Evolutionary conservation across 2,329 filamentous ascomycete species (phyloP).

Genomic region (Scorias spongiosa): DNA sequence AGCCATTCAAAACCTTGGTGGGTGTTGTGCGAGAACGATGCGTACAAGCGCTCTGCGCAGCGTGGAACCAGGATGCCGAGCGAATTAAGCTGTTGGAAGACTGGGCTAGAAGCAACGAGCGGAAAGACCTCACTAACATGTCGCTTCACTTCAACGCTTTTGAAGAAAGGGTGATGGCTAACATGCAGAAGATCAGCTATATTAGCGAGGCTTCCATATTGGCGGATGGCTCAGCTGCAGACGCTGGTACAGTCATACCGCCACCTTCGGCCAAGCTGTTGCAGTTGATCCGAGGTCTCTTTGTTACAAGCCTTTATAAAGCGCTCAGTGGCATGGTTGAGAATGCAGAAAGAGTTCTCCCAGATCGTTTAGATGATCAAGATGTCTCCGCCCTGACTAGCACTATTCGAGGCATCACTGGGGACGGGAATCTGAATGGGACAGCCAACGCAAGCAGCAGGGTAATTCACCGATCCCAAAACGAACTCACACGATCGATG

Average conservation of each 20-base stretch:
- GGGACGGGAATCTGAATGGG: constrained; percentile 30
- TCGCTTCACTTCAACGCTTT: constrained; percentile 74
- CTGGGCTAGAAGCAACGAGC: constrained; percentile 72
- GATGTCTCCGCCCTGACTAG: constrained; percentile 17
- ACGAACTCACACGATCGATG: neutral
- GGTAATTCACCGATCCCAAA: constrained; percentile 23
- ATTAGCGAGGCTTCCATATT: constrained; percentile 53
- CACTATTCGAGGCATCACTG: neutral
- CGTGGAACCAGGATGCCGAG: constrained; percentile 88
- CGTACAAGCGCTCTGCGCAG: constrained; percentile 68
- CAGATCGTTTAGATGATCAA: constrained; percentile 38
- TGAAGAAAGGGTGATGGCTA: constrained; percentile 63
- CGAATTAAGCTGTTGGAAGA: constrained; percentile 86
- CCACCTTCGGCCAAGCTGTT: constrained; percentile 76
- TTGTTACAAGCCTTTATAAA: constrained; percentile 87
- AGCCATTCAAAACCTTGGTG: constrained; percentile 62
- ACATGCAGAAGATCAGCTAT: constrained; percentile 92
- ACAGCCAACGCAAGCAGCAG: constrained; percentile 38
- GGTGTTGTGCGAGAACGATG: constrained; percentile 69
- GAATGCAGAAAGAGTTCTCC: constrained; percentile 67
- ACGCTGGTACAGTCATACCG: constrained; percentile 61
- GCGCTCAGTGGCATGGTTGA: constrained; percentile 91
- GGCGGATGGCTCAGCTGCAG: constrained; percentile 41
- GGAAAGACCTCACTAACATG: constrained; percentile 80
- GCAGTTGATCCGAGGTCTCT: constrained; percentile 80